Base-by-base conservation (phyloP, 2,329 filamentous ascomycete species). In the Claviceps fusiformis region DNA sequence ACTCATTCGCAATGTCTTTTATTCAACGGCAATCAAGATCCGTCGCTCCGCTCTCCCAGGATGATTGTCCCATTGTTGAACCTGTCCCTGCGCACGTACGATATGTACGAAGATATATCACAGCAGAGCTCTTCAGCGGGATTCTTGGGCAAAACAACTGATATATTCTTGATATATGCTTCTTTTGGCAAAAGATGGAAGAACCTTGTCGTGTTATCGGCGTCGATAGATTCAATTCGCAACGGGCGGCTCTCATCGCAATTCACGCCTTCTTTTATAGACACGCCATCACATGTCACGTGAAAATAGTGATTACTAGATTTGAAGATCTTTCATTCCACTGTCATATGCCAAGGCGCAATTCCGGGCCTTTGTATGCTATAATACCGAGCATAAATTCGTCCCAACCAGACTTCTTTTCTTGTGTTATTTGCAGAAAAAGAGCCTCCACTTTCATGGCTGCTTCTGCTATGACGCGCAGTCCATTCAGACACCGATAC, bases 341-440 rank as follows among this genome's bases (percentile, higher is more conserved):
- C 70, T 66, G 65, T 64, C 67, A 63, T 66, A 64, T 67, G 65
- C 66, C 70, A 63, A 66, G 67, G 67, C 62, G 54, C 53, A 65
- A 63, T 67, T 68, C 64, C 66, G 62, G 63, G 68, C 64, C 68
- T 62, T 58, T 57, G 57, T 64, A 68, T 70, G 70, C 67, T 68
- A 65, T 63, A 66, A 65, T 62, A 66, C 66, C 65, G 65, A 70
- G 66, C 68, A 70, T 69, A 63, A 68, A 69, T 66, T 67, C 64
- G 67, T 70, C 67, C 68, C 66, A 68, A 64, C 63, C 62, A 66
- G 67, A 68, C 67, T 62, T 64, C 61, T 24, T 64, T 65, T 13
- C 19, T 48, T 39, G 59, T 62, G 54, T 60, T 65, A 65, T 68
- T 63, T 65, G 59, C 47, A 56, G 53, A 49, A 55, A 52, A 67